phyloP scores from a whole-genome alignment of 2,329 filamentous ascomycete genomes.

The Coniochaeta ligniaria region DNA sequence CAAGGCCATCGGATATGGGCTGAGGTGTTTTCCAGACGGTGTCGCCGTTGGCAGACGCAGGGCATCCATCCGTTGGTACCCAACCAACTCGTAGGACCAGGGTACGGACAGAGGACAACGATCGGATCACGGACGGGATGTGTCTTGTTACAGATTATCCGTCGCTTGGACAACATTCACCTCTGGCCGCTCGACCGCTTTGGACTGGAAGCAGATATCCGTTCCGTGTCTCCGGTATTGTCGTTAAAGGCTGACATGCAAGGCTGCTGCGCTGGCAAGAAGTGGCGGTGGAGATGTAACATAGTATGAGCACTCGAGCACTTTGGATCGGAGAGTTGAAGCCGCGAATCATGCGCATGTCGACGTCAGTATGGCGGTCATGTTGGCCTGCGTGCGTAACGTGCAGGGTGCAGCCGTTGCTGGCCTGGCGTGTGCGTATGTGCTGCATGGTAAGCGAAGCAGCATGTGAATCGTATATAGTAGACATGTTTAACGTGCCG shows the following conservation, averaged over 20 bases:
- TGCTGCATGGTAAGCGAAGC: not conserved
- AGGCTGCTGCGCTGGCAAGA: not conserved
- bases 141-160: not conserved
- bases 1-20: not conserved
- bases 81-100: not conserved
- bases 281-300: not conserved
- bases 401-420: not conserved
- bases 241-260: not conserved
- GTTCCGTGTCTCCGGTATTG: not conserved
- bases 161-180: too few species aligned
- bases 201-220: not conserved
- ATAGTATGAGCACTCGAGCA: not conserved
- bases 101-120: not conserved
- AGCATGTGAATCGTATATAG: not conserved
- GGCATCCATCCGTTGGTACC: not conserved
- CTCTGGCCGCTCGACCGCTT: not conserved
- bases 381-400: not conserved
- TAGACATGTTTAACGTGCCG: not conserved
- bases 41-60: not conserved
- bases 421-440: not conserved
- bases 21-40: not conserved
- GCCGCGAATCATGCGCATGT: not conserved
- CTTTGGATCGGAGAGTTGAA: constrained; percentile 1
- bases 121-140: not conserved
- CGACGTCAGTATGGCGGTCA: constrained; percentile 1